Evolutionary conservation across 2,329 filamentous ascomycete species (phyloP).

Genomic region (Purpureocillium lavendulum): DNA sequence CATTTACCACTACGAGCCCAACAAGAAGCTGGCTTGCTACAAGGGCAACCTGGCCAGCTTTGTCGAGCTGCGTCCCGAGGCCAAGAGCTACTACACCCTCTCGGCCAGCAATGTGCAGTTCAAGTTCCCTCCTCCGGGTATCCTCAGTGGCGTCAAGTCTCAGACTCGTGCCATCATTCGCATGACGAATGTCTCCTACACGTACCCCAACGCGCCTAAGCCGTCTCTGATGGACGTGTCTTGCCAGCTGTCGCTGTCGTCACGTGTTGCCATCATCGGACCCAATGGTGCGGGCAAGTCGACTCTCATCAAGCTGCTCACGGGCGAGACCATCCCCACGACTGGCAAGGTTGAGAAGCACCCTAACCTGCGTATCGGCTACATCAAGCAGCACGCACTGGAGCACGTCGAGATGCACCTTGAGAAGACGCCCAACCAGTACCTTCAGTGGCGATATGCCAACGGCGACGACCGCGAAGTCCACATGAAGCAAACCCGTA

Average conservation of each 20-base stretch:
- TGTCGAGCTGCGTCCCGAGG: constrained; percentile 84
- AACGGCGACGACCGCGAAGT: constrained; percentile 97
- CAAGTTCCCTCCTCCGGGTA: constrained; percentile 95
- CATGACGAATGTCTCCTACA: constrained; percentile 85
- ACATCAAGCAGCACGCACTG: constrained; percentile 98
- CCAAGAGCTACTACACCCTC: constrained; percentile 96
- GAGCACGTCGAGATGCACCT: constrained; percentile 99
- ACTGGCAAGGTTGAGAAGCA: constrained; percentile 92
- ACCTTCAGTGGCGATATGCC: constrained; percentile 96
- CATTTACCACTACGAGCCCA: constrained; percentile 94
- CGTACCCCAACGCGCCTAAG: constrained; percentile 85
- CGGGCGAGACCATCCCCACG: constrained; percentile 81
- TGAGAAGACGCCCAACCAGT: constrained; percentile 98
- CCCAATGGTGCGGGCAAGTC: constrained; percentile 98
- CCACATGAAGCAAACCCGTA: constrained; percentile 92
- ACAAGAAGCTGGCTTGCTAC: constrained; percentile 88
- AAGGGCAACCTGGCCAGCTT: constrained; percentile 77
- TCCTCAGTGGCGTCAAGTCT: constrained; percentile 91
- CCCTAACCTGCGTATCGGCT: constrained; percentile 95
- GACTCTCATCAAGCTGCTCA: constrained; percentile 94
- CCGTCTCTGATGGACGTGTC: constrained; percentile 82
- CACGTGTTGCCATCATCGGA: constrained; percentile 90
- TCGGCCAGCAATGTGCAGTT: constrained; percentile 84
- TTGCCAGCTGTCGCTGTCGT: constrained; percentile 82
- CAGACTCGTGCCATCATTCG: constrained; percentile 88